These are phyloP conservation scores for Solanum pimpinellifolium DNA, from an alignment of 257 asterid species.

Conservation along the genomic window DNA sequence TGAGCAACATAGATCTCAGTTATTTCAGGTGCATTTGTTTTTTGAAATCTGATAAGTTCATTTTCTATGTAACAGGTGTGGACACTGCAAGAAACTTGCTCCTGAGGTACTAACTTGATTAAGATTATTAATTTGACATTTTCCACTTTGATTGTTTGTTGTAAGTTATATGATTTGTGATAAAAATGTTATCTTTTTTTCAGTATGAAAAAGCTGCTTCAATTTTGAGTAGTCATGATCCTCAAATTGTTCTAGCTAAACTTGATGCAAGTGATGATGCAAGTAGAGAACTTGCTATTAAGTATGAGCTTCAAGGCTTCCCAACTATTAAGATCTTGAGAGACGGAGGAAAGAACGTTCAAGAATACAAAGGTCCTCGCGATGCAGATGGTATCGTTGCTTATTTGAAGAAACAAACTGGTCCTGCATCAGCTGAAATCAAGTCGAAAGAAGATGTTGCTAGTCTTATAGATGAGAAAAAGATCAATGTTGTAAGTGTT, in stretches of 20 bases:
- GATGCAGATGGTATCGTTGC: conserved; percentile 66
- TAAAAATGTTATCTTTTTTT: not conserved
- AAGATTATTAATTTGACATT: not conserved
- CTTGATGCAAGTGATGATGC: conserved; percentile 53
- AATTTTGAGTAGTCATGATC: conserved; percentile 52
- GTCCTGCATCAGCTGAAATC: conserved; percentile 73
- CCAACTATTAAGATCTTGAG: conserved; percentile 77
- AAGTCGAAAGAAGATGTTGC: conserved; percentile 51
- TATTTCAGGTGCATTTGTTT: not conserved
- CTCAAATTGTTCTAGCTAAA: conserved; percentile 66
- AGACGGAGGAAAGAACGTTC: conserved; percentile 50
- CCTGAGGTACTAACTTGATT: conserved; percentile 59
- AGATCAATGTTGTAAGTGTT: conserved; percentile 42
- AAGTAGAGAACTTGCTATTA: conserved; percentile 40
- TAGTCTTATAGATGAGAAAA: conserved; percentile 37
- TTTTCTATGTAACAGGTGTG: conserved; percentile 58
- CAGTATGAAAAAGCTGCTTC: conserved; percentile 84
- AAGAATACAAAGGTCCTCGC: conserved; percentile 81
- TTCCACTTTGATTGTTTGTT: not conserved
- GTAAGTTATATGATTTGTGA: not conserved
- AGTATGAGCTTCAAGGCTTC: conserved; percentile 59
- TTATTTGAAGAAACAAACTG: conserved; percentile 66
- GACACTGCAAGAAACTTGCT: conserved; percentile 81
- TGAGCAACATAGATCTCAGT: not conserved
- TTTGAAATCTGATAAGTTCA: not conserved